These are phyloP conservation scores for Gigaspora rosea DNA, from an alignment of 192 early-diverging fungal genomes.

Conservation along the genomic window DNA sequence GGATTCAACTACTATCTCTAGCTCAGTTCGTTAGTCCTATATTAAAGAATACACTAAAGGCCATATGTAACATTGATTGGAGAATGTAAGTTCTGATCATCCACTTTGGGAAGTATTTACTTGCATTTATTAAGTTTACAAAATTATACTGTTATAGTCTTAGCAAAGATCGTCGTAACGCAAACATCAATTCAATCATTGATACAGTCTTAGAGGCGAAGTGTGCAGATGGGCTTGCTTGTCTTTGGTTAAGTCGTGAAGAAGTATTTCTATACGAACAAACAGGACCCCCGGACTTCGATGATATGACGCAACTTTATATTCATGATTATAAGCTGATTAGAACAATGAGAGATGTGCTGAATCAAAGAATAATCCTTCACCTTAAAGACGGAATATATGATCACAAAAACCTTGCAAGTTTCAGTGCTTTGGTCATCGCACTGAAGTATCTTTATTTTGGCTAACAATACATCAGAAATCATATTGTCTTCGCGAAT, in stretches of 20 bases:
- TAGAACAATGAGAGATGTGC: constrained; percentile 30
- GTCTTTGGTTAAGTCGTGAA: constrained; percentile 29
- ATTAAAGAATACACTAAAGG: constrained; percentile 28
- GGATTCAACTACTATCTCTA: too few species aligned
- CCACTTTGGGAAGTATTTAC: constrained; percentile 16
- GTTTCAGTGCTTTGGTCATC: constrained; percentile 31
- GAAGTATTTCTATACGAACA: constrained; percentile 32
- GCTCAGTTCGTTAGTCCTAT: constrained; percentile 26
- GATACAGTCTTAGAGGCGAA: constrained; percentile 32
- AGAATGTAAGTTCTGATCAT: constrained; percentile 35
- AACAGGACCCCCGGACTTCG: constrained; percentile 19
- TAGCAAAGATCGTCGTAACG: constrained; percentile 29
- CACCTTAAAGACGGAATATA: constrained; percentile 32
- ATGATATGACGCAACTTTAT: constrained; percentile 20
- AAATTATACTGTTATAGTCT: constrained; percentile 35
- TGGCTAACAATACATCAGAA: constrained; percentile 33
- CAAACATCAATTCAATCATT: constrained; percentile 29
- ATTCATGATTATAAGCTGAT: constrained; percentile 31
- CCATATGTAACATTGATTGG: constrained; percentile 27
- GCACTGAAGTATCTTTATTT: constrained; percentile 30
- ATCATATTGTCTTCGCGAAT: constrained; percentile 30
- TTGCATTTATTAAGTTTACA: constrained; percentile 19
- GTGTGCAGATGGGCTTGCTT: constrained; percentile 31
- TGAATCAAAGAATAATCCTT: constrained; percentile 26
- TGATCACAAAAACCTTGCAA: constrained; percentile 31